These are phyloP conservation scores for Magnolia changhungtana DNA, from an alignment of 164 flowering plant species.

Conservation along the genomic window DNA sequence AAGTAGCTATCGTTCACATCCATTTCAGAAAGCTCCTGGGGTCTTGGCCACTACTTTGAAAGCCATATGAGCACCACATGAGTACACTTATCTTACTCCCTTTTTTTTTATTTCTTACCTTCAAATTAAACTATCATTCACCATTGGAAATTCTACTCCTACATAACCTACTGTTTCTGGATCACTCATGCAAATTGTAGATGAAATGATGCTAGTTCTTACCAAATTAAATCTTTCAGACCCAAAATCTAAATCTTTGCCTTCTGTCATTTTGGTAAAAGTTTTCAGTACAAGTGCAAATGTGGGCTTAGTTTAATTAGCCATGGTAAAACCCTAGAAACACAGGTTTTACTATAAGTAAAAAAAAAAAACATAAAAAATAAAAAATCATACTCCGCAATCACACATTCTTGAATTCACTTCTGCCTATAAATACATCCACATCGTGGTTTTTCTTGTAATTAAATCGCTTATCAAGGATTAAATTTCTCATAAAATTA, in stretches of 20 bases:
- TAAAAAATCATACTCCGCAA: background rate
- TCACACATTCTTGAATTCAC: background rate
- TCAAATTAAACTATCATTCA: background rate
- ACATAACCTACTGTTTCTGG: background rate
- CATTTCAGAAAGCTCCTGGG: background rate
- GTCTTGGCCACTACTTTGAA: constrained; percentile 5
- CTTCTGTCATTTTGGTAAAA: background rate
- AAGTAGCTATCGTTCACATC: background rate
- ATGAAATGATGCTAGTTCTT: background rate
- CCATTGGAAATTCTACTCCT: background rate
- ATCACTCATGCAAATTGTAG: background rate
- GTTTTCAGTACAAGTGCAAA: background rate
- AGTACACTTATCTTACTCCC: background rate
- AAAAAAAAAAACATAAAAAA: no score
- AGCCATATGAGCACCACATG: background rate
- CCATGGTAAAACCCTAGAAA: no score
- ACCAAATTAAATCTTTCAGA: background rate
- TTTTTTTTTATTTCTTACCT: background rate
- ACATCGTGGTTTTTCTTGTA: background rate
- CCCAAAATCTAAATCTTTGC: background rate
- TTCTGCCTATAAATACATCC: background rate
- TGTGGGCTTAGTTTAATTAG: no score
- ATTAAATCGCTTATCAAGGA: background rate
- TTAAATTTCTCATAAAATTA: no score
- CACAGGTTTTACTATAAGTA: no score